Base-by-base conservation (phyloP, 306 rosid species). In the Cyclanthera cordifolia region DNA sequence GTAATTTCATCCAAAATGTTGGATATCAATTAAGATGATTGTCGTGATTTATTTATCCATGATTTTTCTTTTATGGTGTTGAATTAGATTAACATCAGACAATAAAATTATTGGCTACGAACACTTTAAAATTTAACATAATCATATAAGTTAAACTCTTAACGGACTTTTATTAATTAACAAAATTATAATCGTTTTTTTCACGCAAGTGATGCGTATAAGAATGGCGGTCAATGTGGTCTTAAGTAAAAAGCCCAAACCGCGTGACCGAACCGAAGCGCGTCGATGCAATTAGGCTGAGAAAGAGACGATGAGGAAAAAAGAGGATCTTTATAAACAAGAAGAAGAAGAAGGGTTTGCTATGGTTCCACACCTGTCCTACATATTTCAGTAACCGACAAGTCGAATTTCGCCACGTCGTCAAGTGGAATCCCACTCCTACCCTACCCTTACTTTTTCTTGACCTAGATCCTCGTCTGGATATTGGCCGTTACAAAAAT, bases 201-300 rank as follows among this genome's bases (percentile, higher is more conserved):
- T 45, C 61, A 50, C 52, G 39, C 55, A 59, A 32, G 52, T 11
- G 0, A 17, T 48, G 69, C 74, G 23, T 15, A 11, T 43, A 46
- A 66, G 3, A 25, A 30, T 41, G 10, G 53, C 32, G 54, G 53
- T 65, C 53, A 59, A 32, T 24, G 41, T n/a, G 27, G 0, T 2
- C 3, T 1, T 12, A 65, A 17, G 11, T 13, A 4, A 21, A 24
- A 2, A 24, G 4, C 65, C 76, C 74, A 51, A 76, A 80, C 51
- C 66, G 79, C 80, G 73, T 85, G 88, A 88, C 57, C 74, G 74
- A 79, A 64, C 72, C 17, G 47, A 74, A 20, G 20, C 53, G 11
- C 21, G 28, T 19, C 17, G 68, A 61, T 6, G 49, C 73, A 28
- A 37, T 52, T n/a, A 16, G 21, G 28, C 20, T 24, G 5, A 52